Evolutionary conservation across 768 basidiomycete species (phyloP).

Genomic region (Trametes cubensis): DNA sequence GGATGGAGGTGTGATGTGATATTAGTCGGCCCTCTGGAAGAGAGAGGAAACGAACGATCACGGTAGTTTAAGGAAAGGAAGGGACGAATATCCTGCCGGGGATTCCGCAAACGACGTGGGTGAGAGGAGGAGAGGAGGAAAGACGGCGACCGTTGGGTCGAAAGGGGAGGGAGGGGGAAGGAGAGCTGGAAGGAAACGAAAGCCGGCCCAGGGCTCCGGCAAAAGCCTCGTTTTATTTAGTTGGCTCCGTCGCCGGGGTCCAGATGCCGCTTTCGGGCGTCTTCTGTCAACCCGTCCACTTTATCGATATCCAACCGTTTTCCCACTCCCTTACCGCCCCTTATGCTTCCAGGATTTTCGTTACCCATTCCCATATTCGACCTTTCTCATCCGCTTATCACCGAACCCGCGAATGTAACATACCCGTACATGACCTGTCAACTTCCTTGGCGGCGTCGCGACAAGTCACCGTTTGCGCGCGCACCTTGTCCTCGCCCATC

Average conservation of each 20-base stretch:
- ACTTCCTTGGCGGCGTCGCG: background rate
- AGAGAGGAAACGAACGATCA: conserved; percentile 14
- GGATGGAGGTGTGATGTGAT: conserved; percentile 8
- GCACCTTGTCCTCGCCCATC: conserved; percentile 16
- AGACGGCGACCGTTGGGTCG: conserved; percentile 26
- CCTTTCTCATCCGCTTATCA: background rate
- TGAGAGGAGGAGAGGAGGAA: conserved; percentile 17
- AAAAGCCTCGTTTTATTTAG: conserved; percentile 30
- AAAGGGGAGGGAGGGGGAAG: conserved; percentile 13
- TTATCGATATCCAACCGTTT: conserved; percentile 1
- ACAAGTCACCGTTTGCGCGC: background rate
- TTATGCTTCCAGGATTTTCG: background rate
- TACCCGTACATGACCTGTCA: no score
- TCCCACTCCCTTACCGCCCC: conserved; percentile 7
- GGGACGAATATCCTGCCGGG: conserved; percentile 26
- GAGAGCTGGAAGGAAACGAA: conserved; percentile 21
- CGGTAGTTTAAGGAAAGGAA: conserved; percentile 29
- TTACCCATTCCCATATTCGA: background rate
- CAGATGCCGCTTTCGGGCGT: conserved; percentile 23
- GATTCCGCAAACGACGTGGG: conserved; percentile 18
- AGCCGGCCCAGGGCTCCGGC: conserved; percentile 19
- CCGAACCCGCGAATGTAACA: background rate
- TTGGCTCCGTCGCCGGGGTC: conserved; percentile 23
- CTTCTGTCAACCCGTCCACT: conserved; percentile 2
- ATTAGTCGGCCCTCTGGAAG: conserved; percentile 17